phyloP scores from a whole-genome alignment of 495 filamentous ascomycete species.

The Aspergillus heteromorphus region DNA sequence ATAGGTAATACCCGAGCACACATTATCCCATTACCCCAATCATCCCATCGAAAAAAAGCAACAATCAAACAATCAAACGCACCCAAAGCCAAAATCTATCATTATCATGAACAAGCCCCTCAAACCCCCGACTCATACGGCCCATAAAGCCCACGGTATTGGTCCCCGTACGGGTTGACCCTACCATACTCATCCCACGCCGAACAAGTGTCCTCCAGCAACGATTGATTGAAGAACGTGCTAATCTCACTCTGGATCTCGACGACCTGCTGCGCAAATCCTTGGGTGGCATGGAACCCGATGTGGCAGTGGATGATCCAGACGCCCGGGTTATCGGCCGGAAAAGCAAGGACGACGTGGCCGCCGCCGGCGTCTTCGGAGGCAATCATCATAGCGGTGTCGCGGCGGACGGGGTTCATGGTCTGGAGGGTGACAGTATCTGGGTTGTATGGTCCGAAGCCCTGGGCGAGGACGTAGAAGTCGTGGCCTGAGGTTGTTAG shows the following conservation, averaged over 20 bases:
- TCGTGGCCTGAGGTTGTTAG: slow-evolving; percentile 47
- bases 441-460: slow-evolving; percentile 17
- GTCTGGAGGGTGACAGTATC: slow-evolving; percentile 8
- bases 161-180: background rate
- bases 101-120: too few species aligned
- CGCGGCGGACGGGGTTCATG: slow-evolving; percentile 50
- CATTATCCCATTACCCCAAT: too few species aligned
- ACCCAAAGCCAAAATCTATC: background rate
- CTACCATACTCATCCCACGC: slow-evolving; percentile 12
- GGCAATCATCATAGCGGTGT: slow-evolving; percentile 50
- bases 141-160: background rate
- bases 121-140: slow-evolving; percentile 8
- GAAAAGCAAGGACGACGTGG: slow-evolving; percentile 45
- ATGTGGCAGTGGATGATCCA: slow-evolving; percentile 54
- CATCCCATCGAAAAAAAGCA: background rate
- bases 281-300: slow-evolving; percentile 40
- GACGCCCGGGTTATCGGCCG: slow-evolving; percentile 48
- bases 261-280: slow-evolving; percentile 43
- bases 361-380: slow-evolving; percentile 21
- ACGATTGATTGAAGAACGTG: slow-evolving; percentile 8
- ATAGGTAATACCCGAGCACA: too few species aligned
- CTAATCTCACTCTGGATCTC: slow-evolving; percentile 31
- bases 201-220: slow-evolving; percentile 8
- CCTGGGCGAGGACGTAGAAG: slow-evolving; percentile 51
- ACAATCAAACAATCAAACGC: background rate